Conservation (phyloP, 257 asterid genomes). For the Orobanche coerulescens region DNA sequence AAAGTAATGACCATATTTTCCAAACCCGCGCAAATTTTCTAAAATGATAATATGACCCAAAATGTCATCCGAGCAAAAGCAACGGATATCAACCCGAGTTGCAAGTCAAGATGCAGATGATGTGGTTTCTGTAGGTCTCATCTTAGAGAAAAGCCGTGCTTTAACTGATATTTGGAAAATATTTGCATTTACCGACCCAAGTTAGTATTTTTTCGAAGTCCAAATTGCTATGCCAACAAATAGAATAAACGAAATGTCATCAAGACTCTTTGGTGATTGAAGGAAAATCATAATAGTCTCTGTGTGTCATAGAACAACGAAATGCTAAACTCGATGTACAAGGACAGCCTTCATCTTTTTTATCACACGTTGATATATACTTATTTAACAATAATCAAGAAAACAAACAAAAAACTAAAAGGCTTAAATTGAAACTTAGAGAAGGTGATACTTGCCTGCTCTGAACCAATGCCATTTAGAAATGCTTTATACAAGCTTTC, state of each 20-base stretch:
- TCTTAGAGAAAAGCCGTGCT: background rate
- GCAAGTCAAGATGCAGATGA: background rate
- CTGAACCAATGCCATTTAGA: slow-evolving; percentile 77
- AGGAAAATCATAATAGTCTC: background rate
- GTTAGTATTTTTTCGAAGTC: background rate
- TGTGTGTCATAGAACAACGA: background rate
- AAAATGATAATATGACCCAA: background rate
- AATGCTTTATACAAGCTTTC: slow-evolving; percentile 94
- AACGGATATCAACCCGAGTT: background rate
- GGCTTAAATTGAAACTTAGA: background rate
- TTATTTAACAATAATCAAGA: background rate
- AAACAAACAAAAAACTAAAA: background rate
- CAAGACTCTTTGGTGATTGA: background rate
- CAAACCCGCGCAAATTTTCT: background rate
- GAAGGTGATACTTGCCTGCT: slow-evolving; percentile 50
- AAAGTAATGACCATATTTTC: background rate
- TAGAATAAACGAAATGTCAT: background rate
- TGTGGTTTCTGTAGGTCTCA: background rate
- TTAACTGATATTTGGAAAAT: background rate
- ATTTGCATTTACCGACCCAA: background rate
- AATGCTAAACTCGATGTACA: background rate
- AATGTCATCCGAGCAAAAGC: background rate
- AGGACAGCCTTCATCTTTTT: too few relatives aligned
- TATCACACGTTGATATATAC: background rate
- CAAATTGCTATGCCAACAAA: background rate